Evolutionary conservation across 345 rosid species (phyloP), one percentile per base, ranked within the genome.

Genomic region (Populus euphratica): DNA sequence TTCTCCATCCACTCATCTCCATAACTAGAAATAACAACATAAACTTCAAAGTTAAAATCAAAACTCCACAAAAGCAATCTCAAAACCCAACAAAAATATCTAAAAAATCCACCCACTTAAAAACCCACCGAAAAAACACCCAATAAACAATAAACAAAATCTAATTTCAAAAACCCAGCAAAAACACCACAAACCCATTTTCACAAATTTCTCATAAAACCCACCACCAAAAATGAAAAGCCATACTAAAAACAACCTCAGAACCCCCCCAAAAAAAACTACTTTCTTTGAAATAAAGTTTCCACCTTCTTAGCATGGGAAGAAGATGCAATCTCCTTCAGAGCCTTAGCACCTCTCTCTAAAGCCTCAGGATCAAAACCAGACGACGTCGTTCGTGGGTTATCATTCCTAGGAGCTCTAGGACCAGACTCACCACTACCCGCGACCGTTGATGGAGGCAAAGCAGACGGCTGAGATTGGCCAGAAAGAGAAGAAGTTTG

Each of bases 321-420:
- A 31, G 97, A 92, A 73, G 77, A 77, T 73, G 83, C 84, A 74
- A 96, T 96, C 74, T 91, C 93, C 52, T 77, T 83, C 85, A 93
- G 78, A 47, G 93, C 90, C 81, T 88, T 81, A 9, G 92, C 99
- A 6, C 98, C 98, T 33, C 92, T 90, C 86, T 93, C 98, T 66
- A 96, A 86, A 17, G 99, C 91, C 88, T 90, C 92, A 0, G 98
- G 99, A 78, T 96, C 96, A 71, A 96, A 93, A 11, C 99, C 99
- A 38, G 94, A 89, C 0, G 98, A 91, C 0, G 86, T 81, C 5
- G 99, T 96, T 84, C 96, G 85, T 13, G 99, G 98, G 69, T 91
- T 82, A 72, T 89, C 83, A 73, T 92, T 96, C 63, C 98, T 86
- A 68, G 69, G n/a, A 56, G 81, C 85, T 82, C 80, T 91, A 50